These are phyloP conservation scores for Epichloe typhina DNA, from an alignment of 2,329 filamentous ascomycete species.

Conservation along the genomic window DNA sequence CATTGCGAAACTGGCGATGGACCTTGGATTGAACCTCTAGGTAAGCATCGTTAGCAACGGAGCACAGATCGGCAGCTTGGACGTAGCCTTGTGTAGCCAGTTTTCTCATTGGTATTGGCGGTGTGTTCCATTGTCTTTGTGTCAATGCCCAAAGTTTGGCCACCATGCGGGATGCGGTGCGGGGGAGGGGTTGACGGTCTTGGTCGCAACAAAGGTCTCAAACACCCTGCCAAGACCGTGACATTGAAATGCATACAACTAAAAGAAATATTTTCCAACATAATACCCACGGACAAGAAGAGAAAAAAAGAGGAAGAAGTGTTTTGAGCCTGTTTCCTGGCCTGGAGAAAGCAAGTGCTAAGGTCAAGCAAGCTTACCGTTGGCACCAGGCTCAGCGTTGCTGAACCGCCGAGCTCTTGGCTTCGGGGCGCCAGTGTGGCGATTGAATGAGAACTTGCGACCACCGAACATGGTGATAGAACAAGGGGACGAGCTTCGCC, in stretches of 20 bases:
- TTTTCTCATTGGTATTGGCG: background rate
- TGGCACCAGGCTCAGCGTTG: slow-evolving; percentile 40
- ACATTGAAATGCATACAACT: background rate
- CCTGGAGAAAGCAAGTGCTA: background rate
- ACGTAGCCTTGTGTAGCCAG: no score
- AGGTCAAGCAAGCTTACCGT: slow-evolving; percentile 30
- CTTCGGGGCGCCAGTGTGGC: slow-evolving; percentile 49
- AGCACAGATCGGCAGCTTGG: background rate
- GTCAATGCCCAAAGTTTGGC: background rate
- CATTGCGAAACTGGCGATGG: slow-evolving; percentile 78
- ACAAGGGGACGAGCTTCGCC: background rate
- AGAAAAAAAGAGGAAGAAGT: background rate
- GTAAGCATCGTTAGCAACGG: slow-evolving; percentile 7
- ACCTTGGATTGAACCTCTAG: slow-evolving; percentile 73
- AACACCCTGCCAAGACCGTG: background rate
- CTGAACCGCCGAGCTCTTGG: slow-evolving; percentile 42
- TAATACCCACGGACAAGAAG: background rate
- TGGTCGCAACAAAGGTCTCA: background rate
- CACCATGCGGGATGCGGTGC: background rate
- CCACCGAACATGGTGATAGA: slow-evolving; percentile 33
- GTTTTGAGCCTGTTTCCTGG: no score
- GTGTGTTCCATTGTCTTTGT: background rate
- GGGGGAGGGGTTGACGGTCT: background rate
- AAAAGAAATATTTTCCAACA: background rate
- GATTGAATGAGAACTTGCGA: slow-evolving; percentile 55